A percentile compares a stretch with the other conserved stretches of the same genome.
Evolutionary conservation across 2,329 filamentous ascomycete genomes (phyloP).

Genomic region (Berkeleyomyces rouxiae): DNA sequence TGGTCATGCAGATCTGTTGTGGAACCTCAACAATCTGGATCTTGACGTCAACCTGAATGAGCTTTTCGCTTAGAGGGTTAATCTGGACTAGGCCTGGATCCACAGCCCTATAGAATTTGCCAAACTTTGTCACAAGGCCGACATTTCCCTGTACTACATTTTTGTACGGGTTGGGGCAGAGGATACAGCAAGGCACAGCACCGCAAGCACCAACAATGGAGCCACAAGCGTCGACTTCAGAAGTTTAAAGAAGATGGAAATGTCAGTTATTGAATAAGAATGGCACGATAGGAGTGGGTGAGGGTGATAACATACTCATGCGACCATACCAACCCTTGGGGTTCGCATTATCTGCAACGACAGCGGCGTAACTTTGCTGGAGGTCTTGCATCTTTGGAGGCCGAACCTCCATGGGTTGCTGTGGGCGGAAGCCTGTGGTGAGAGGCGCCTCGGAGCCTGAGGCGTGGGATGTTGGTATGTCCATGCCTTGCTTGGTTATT

Average conservation of each 20-base stretch:
- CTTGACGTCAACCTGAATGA: constrained; percentile 94
- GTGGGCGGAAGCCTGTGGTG: constrained; percentile 29
- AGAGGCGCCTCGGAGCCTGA: neutral
- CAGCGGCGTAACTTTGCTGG: constrained; percentile 60
- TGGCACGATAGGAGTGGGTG: neutral
- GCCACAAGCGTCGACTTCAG: constrained; percentile 55
- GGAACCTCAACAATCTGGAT: constrained; percentile 97
- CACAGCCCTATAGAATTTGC: constrained; percentile 83
- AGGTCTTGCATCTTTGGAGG: constrained; percentile 71
- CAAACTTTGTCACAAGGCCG: constrained; percentile 89
- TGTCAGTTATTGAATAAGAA: neutral
- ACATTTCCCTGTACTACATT: constrained; percentile 84
- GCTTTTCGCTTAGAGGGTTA: constrained; percentile 81
- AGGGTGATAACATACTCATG: constrained; percentile 49
- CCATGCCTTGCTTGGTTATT: neutral
- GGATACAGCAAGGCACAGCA: constrained; percentile 77
- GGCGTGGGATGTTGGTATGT: neutral
- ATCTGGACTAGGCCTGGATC: constrained; percentile 95
- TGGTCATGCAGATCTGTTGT: constrained; percentile 96
- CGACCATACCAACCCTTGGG: constrained; percentile 76
- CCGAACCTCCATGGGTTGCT: constrained; percentile 51
- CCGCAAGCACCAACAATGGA: constrained; percentile 59
- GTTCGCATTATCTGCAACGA: constrained; percentile 47
- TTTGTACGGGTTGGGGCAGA: constrained; percentile 93
- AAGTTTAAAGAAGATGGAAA: neutral